Conservation (phyloP, 306 rosid genomes). For the Gillenia trifoliata region DNA sequence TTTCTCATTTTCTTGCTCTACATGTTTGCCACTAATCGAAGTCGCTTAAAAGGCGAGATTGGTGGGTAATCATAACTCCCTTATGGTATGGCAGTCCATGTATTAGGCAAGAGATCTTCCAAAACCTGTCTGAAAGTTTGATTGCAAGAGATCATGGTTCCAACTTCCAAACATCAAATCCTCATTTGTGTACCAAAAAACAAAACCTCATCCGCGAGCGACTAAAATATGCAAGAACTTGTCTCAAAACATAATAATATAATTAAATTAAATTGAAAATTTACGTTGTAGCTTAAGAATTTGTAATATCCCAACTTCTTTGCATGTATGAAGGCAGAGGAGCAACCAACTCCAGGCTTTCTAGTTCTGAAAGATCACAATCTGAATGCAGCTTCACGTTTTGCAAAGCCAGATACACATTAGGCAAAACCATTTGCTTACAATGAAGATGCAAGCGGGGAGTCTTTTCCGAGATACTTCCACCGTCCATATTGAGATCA, state of each 20-base stretch:
- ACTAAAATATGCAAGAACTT: neutral
- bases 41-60: no score
- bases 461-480: slow-evolving; percentile 55
- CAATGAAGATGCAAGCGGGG: slow-evolving; percentile 86
- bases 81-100: no score
- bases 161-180: no score
- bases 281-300: slow-evolving; percentile 22
- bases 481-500: slow-evolving; percentile 58
- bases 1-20: no score
- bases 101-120: no score
- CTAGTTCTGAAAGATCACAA: slow-evolving; percentile 52
- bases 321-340: slow-evolving; percentile 76
- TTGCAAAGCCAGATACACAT: slow-evolving; percentile 55
- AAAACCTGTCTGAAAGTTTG: no score
- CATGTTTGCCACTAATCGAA: no score
- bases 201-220: no score
- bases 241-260: neutral
- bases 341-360: slow-evolving; percentile 56
- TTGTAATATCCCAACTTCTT: slow-evolving; percentile 75
- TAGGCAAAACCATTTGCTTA: slow-evolving; percentile 71
- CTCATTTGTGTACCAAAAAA: no score
- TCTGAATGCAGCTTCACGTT: slow-evolving; percentile 37
- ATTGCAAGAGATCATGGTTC: no score
- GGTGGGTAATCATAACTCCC: no score
- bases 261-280: neutral